Conservation (phyloP, 169 alveolate genomes). For the Eimeria tenella region DNA sequence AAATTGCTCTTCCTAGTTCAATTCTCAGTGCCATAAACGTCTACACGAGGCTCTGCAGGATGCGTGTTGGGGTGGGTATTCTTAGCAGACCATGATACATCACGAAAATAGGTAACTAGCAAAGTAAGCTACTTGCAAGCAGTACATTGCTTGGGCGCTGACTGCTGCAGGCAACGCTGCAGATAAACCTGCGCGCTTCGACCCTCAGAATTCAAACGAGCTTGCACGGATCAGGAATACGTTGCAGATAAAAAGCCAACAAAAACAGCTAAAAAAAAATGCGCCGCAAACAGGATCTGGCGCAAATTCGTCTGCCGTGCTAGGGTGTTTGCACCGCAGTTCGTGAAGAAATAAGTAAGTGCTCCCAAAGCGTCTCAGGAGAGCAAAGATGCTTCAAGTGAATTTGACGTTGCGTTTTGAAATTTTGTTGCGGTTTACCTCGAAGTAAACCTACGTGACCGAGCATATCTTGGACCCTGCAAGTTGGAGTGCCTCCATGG, state of each 20-base stretch:
- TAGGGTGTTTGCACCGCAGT: not conserved
- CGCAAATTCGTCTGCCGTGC: conserved; percentile 23
- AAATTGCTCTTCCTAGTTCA: too few species aligned
- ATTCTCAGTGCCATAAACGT: too few species aligned
- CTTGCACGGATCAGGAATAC: not conserved
- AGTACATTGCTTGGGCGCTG: too few species aligned
- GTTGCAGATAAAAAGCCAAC: conserved; percentile 13
- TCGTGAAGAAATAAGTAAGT: not conserved
- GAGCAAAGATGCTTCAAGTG: not conserved
- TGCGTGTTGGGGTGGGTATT: too few species aligned
- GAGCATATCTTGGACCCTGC: not conserved
- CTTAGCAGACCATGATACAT: too few species aligned
- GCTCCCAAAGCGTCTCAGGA: conserved; percentile 9
- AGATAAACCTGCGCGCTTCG: too few species aligned
- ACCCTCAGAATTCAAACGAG: not conserved
- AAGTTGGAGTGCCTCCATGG: not conserved
- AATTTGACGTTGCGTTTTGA: not conserved
- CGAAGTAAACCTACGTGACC: not conserved
- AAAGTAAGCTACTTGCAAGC: too few species aligned
- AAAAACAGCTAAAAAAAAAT: not conserved
- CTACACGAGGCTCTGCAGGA: too few species aligned
- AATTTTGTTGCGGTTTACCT: not conserved
- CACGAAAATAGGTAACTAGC: too few species aligned
- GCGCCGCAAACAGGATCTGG: conserved; percentile 37
- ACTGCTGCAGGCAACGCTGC: too few species aligned